Percentiles rank a stretch among this genome's conserved stretches.
Conservation (phyloP, 2,329 filamentous ascomycete genomes). For the Pseudogymnoascus sp. region DNA sequence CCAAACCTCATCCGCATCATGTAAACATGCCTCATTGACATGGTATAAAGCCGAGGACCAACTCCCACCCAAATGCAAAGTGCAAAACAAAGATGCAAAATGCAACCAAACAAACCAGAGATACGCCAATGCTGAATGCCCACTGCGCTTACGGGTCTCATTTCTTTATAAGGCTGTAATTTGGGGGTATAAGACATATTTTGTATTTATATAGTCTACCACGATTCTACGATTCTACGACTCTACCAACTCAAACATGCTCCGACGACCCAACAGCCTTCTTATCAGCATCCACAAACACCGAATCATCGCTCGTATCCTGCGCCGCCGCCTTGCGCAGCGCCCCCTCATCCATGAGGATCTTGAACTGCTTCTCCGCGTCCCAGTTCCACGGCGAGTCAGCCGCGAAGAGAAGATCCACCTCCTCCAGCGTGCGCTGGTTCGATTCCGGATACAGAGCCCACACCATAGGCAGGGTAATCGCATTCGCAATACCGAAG, state of each 20-base stretch:
- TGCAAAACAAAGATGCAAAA: slow-evolving; percentile 7
- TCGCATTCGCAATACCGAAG: slow-evolving; percentile 25
- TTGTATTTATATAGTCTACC: no score
- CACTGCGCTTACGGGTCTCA: slow-evolving; percentile 1
- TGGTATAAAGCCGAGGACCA: slow-evolving; percentile 5
- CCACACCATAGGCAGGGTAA: slow-evolving; percentile 23
- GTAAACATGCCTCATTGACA: slow-evolving; percentile 8
- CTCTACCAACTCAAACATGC: no score
- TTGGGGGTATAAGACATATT: no score
- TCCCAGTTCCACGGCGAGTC: slow-evolving; percentile 23
- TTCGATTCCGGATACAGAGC: slow-evolving; percentile 23
- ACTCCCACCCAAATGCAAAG: slow-evolving; percentile 7
- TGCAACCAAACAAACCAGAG: slow-evolving; percentile 7
- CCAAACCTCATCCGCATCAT: background rate
- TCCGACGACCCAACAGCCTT: no score
- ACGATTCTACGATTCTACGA: no score
- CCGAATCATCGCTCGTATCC: no score
- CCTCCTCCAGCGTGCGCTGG: slow-evolving; percentile 23
- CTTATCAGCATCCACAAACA: no score
- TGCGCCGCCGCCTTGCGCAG: no score
- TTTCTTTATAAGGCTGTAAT: slow-evolving; percentile 4
- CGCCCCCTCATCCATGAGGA: slow-evolving; percentile 13
- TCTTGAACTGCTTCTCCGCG: slow-evolving; percentile 19
- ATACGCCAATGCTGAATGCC: slow-evolving; percentile 8
- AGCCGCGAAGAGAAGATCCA: slow-evolving; percentile 25